Conservation (phyloP, 345 rosid species). For the Streptanthus diversifolius region DNA sequence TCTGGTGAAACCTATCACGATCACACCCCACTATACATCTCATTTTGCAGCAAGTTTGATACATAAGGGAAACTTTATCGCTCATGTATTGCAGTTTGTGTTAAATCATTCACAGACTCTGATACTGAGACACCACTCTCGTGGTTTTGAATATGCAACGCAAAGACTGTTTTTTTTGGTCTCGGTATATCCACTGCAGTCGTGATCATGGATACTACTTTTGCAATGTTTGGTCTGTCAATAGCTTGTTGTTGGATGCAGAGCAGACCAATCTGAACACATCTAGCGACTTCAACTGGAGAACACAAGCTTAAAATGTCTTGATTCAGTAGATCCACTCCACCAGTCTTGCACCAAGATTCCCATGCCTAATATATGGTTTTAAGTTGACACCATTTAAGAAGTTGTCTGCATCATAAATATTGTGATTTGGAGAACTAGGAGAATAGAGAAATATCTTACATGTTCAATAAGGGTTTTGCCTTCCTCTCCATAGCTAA, state of each 20-base stretch:
- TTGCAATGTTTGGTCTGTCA: constrained; percentile 24
- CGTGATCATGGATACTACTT: constrained; percentile 21
- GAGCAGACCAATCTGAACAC: constrained; percentile 25
- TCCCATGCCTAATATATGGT: constrained; percentile 12
- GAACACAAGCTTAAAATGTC: background rate
- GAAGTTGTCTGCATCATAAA: background rate
- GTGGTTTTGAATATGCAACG: background rate
- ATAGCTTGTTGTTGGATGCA: constrained; percentile 20
- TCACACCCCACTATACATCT: too few species aligned
- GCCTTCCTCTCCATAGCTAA: constrained; percentile 2
- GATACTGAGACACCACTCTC: background rate
- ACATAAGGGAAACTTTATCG: background rate
- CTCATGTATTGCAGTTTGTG: constrained; percentile 17
- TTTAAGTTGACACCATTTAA: background rate
- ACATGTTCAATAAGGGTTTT: constrained; percentile 26
- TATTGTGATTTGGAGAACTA: background rate
- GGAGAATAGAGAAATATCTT: background rate
- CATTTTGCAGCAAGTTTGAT: too few species aligned
- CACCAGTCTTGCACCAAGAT: constrained; percentile 8
- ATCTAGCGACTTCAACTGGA: constrained; percentile 1
- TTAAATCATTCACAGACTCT: constrained; percentile 14
- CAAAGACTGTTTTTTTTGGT: constrained; percentile 15
- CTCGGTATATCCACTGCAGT: constrained; percentile 2
- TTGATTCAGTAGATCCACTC: constrained; percentile 11
- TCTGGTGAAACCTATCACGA: too few species aligned